Evolutionary conservation across 2,329 filamentous ascomycete genomes (phyloP).

Genomic region (Fusarium nodosum): DNA sequence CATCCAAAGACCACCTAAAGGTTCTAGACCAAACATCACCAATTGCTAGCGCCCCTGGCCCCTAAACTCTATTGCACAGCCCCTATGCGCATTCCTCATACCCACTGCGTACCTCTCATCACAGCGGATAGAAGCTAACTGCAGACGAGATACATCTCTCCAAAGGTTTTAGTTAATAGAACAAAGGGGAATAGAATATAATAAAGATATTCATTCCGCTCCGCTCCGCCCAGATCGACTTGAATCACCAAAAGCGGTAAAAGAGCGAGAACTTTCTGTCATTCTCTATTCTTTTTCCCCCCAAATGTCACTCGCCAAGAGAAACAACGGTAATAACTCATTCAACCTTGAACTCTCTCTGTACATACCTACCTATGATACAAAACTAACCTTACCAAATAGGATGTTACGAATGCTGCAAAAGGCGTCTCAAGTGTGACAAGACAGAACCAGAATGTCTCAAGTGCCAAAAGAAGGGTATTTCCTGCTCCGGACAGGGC

Average conservation of each 20-base stretch:
- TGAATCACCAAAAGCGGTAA: conserved; percentile 4
- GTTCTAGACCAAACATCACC: conserved; percentile 2
- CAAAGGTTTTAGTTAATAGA: neutral
- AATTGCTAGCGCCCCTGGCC: neutral
- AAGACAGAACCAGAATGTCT: conserved; percentile 56
- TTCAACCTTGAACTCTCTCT: neutral
- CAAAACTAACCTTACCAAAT: neutral
- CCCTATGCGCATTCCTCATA: neutral
- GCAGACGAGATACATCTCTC: neutral
- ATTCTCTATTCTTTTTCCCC: too few relatives aligned
- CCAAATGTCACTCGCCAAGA: conserved; percentile 49
- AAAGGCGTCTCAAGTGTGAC: conserved; percentile 57
- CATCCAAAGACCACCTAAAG: neutral
- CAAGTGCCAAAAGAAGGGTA: conserved; percentile 57
- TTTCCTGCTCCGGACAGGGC: conserved; percentile 57
- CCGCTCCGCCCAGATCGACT: neutral
- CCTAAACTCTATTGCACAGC: neutral
- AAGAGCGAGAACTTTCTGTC: neutral
- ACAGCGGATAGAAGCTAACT: neutral
- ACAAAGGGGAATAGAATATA: neutral
- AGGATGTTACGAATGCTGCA: conserved; percentile 58
- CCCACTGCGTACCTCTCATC: neutral
- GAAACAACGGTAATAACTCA: conserved; percentile 45
- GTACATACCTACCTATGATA: neutral
- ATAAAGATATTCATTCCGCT: conserved; percentile 2